phyloP scores from a whole-genome alignment of 129 eudicot species.

The Tagetes erecta region DNA sequence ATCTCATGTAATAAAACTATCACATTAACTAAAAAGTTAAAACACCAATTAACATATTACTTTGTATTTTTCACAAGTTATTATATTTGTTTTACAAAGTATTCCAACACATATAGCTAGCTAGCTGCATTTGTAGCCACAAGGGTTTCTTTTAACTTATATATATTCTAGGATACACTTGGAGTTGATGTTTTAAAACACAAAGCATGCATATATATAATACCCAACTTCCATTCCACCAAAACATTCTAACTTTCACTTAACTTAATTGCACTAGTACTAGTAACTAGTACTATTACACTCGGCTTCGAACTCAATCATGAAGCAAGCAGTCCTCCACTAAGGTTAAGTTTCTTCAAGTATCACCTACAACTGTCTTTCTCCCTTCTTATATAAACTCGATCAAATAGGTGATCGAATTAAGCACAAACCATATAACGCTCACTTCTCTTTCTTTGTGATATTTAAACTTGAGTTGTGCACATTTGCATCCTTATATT shows the following conservation, averaged over 20 bases:
- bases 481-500: constrained; percentile 3
- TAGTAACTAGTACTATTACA: background rate
- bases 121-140: constrained; percentile 32
- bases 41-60: too few relatives aligned
- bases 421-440: constrained; percentile 6
- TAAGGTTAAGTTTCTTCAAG: constrained; percentile 2
- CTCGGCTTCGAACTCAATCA: constrained; percentile 22
- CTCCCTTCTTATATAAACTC: constrained; percentile 34
- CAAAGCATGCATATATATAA: constrained; percentile 6
- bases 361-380: constrained; percentile 22
- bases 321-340: constrained; percentile 28
- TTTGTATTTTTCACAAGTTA: too few relatives aligned
- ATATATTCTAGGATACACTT: constrained; percentile 14
- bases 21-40: too few relatives aligned
- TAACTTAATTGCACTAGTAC: background rate
- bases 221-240: constrained; percentile 26
- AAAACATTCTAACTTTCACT: constrained; percentile 37
- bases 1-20: too few relatives aligned
- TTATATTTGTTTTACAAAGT: too few relatives aligned
- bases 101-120: too few relatives aligned
- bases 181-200: constrained; percentile 22
- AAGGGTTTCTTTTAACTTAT: constrained; percentile 11
- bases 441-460: constrained; percentile 17
- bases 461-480: constrained; percentile 25
- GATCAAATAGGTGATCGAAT: background rate